Evolutionary conservation across 2,329 filamentous ascomycete species (phyloP).

Genomic region (Cyphellophora attinorum): DNA sequence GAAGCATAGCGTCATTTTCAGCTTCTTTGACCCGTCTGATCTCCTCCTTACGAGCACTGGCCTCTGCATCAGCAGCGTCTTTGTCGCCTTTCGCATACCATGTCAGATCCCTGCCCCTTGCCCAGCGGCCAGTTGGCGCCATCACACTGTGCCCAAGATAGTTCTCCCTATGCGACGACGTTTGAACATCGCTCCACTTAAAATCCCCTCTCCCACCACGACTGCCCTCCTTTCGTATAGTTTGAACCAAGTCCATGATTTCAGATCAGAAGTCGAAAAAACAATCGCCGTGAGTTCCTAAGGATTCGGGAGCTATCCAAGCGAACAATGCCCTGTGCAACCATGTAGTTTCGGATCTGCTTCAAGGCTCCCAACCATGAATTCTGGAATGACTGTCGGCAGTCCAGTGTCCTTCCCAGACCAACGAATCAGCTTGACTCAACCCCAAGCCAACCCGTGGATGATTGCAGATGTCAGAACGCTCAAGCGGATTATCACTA

Average conservation of each 20-base stretch:
- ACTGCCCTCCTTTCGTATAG: slow-evolving; percentile 74
- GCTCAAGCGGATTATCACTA: no score
- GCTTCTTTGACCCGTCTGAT: slow-evolving; percentile 76
- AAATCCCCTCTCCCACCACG: slow-evolving; percentile 85
- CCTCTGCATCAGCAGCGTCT: slow-evolving; percentile 39
- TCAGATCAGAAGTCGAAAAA: not conserved
- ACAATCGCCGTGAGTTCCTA: no score
- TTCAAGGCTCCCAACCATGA: no score
- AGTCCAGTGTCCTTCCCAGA: no score
- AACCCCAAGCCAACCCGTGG: no score
- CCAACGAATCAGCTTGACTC: no score
- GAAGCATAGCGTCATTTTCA: slow-evolving; percentile 82
- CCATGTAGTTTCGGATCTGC: no score
- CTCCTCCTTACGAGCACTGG: slow-evolving; percentile 62
- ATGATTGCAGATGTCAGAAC: no score
- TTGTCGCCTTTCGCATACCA: slow-evolving; percentile 57
- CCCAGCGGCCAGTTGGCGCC: slow-evolving; percentile 87
- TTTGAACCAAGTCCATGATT: slow-evolving; percentile 83
- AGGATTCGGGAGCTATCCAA: no score
- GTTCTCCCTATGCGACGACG: slow-evolving; percentile 78
- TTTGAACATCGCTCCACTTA: slow-evolving; percentile 90
- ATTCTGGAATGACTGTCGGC: no score
- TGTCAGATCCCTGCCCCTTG: slow-evolving; percentile 60
- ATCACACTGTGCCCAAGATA: slow-evolving; percentile 85
- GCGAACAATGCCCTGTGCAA: no score